Base-by-base conservation (phyloP, 2,329 filamentous ascomycete species). In the Colletotrichum chrysophilum region DNA sequence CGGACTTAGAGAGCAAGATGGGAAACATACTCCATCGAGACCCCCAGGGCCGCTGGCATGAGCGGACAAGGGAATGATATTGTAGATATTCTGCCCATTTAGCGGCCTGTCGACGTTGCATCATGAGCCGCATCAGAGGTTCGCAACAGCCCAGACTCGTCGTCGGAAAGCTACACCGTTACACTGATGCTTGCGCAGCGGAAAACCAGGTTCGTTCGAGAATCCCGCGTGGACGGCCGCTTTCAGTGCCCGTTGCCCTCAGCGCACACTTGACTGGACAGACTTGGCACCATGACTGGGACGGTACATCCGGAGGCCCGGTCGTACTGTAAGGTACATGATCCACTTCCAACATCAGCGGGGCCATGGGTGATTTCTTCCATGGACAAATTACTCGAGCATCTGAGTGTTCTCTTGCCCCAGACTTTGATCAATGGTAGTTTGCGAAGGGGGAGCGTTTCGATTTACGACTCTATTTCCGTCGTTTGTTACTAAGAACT, bases 241-340 rank as follows among this genome's bases (percentile, higher is more conserved):
- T 71, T 32, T 67, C 60, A 21, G 32, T 48, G n/a, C 55, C 30
- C 24, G 60, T 30, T 16, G 34, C 26, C 21, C n/a, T 32, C 60
- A 34, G 55, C 38, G 16, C 56, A 64, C 24, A 38, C 24, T 62
- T 21, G 14, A 58, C 16, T 21, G 26, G 52, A 26, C 28, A 14
- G 60, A 48, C 61, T 66, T 69, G 70, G 38, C 67, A 24, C 34
- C 56, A 26, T 43, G 48, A 28, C 43, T 34, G 34, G 67, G 38
- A 68, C 64, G 62, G 73, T 65, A 70, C 62, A 75, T 75, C 73
- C 62, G 69, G 62, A 64, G 30, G 55, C 36, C 73, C 69, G 73
- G 55, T 73, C 30, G 34, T 75, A 68, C 52, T 34, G 43, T 52
- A 52, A 52, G 43, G 64, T 68, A 67, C 21, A 38, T 43, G 70